Evolutionary conservation across 257 asterid species (phyloP), one percentile per base, ranked within the genome.

Genomic region (Forsythia viridissima): DNA sequence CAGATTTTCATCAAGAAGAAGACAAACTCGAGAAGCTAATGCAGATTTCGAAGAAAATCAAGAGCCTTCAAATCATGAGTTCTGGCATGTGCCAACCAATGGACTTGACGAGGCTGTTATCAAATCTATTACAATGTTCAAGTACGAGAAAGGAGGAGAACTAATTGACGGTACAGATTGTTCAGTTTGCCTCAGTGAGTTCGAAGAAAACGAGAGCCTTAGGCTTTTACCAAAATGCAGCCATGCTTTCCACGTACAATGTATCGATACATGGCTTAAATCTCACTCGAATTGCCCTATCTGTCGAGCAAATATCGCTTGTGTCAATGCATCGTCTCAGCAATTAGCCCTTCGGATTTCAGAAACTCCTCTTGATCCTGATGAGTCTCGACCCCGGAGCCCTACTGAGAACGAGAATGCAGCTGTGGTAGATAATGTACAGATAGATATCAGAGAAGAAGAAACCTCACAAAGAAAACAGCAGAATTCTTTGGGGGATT

Each of bases 221-320:
- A 84, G 84, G 59, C 85, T 87, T 21, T 66, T 87, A 63, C 93
- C 92, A 0, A 87, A 85, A 73, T 91, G 96, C 73, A 83, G 84
- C 71, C 93, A 91, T 70, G 96, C 92, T 61, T 91, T 91, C 43
- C 96, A 91, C 77, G 81, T 76, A 7, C 44, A 44, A 9, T 91
- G 96, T 65, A 86, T 91, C 71, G 96, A 91, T 70, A 83, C 88
- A 13, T 89, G 93, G 96, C 91, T 91, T 0, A 80, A 74, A 48
- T 85, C 92, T 39, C 92, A 91, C 79, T 75, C 87, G 3, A 91
- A 83, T 67, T 89, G 96, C 84, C 96, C 96, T 20, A 55, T 91
- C 2, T 91, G 93, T 63, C 85, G 96, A 0, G 82, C 92, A 2
- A 79, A 70, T 72, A 79, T 86, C 5, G 74, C 55, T 21, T 30